phyloP scores from a whole-genome alignment of 225 moss, liverwort and hornwort species.

The Bryoerythrophyllum caledonicum region DNA sequence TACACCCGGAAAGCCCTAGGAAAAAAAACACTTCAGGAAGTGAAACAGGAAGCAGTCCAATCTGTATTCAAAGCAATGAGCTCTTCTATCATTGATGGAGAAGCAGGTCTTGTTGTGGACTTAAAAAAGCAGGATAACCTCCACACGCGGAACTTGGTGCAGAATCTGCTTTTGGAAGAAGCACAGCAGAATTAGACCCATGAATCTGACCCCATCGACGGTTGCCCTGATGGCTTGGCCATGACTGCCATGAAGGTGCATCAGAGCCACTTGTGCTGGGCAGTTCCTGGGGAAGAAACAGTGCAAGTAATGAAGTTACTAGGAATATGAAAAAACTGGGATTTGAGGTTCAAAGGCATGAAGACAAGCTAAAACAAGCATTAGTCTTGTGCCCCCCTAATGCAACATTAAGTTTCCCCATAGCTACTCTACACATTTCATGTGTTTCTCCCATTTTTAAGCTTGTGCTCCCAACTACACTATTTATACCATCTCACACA shows the following conservation, averaged over 20 bases:
- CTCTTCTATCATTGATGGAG: constrained; percentile 51
- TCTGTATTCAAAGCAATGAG: constrained; percentile 20
- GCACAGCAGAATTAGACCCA: constrained; percentile 26
- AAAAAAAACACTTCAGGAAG: constrained; percentile 21
- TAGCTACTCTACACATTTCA: too few relatives aligned
- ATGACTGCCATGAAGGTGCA: constrained; percentile 56
- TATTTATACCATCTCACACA: too few relatives aligned
- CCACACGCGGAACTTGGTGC: constrained; percentile 43
- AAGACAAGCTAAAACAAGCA: too few relatives aligned
- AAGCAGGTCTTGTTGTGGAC: constrained; percentile 59
- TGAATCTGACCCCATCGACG: constrained; percentile 48
- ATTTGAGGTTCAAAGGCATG: too few relatives aligned
- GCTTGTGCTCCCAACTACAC: too few relatives aligned
- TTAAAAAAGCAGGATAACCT: constrained; percentile 53
- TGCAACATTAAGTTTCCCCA: too few relatives aligned
- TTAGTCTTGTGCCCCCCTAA: too few relatives aligned
- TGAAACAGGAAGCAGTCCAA: constrained; percentile 20
- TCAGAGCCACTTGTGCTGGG: constrained; percentile 46
- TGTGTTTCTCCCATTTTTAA: too few relatives aligned
- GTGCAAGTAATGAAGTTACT: constrained; percentile 19
- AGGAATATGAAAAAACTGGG: too few relatives aligned
- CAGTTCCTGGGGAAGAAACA: constrained; percentile 35
- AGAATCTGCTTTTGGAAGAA: constrained; percentile 26
- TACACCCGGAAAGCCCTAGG: constrained; percentile 16
- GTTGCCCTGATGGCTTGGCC: constrained; percentile 41